Percentiles rank a stretch among this genome's conserved stretches.
Evolutionary conservation across 2,329 filamentous ascomycete species (phyloP).

Genomic region (Fonsecaea nubica): DNA sequence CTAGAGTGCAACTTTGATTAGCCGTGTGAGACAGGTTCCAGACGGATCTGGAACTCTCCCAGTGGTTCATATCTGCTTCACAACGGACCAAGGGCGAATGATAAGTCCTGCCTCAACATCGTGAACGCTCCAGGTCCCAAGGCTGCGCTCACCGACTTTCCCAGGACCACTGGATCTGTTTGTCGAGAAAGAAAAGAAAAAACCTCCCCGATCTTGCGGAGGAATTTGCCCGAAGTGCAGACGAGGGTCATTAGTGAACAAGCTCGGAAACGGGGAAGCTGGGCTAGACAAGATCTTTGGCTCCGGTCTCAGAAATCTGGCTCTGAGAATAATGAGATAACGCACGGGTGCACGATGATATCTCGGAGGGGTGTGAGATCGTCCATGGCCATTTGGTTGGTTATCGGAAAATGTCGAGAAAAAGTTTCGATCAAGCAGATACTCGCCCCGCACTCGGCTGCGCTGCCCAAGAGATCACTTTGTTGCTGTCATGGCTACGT

Average conservation of each 20-base stretch:
- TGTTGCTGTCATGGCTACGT: constrained; percentile 9
- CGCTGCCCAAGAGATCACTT: constrained; percentile 4
- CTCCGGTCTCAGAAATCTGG: neutral
- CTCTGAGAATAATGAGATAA: constrained; percentile 1
- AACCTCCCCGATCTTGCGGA: neutral
- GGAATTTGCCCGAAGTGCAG: constrained; percentile 8
- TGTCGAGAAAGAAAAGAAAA: no score
- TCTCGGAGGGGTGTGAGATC: constrained; percentile 22
- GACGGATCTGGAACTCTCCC: neutral
- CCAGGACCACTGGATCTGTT: neutral
- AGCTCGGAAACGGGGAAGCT: neutral
- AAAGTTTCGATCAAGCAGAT: constrained; percentile 10
- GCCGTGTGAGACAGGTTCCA: constrained; percentile 3
- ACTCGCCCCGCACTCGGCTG: constrained; percentile 23
- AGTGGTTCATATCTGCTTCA: neutral
- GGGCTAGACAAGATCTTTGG: neutral
- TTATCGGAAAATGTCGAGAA: constrained; percentile 17
- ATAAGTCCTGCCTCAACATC: constrained; percentile 12
- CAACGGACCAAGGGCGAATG: constrained; percentile 4
- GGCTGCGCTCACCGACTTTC: constrained; percentile 21
- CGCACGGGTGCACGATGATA: constrained; percentile 27
- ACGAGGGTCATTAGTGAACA: constrained; percentile 3
- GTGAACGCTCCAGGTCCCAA: constrained; percentile 6
- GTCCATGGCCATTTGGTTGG: constrained; percentile 17
- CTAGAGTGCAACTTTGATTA: constrained; percentile 5